Evolutionary conservation across 2,329 filamentous ascomycete genomes (phyloP).

Genomic region (Stachybotrys elegans): DNA sequence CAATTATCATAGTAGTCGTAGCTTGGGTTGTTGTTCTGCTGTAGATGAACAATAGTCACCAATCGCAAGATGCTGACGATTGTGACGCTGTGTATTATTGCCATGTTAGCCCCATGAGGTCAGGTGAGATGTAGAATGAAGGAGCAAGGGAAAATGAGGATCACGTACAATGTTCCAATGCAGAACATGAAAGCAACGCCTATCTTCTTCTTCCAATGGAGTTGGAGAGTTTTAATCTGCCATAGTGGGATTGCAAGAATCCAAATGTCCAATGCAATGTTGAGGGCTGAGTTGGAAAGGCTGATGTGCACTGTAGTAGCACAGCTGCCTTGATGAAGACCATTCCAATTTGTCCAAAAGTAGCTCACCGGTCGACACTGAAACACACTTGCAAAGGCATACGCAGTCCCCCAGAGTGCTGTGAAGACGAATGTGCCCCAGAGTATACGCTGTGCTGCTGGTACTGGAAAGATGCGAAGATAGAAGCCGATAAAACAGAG

Average conservation of each 20-base stretch:
- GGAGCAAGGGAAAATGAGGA: no score
- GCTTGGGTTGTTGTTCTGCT: slow-evolving; percentile 13
- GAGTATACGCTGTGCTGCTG: slow-evolving; percentile 20
- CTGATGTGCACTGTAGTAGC: slow-evolving; percentile 29
- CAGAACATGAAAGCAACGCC: slow-evolving; percentile 33
- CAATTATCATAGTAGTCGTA: slow-evolving; percentile 16
- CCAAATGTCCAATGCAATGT: slow-evolving; percentile 32
- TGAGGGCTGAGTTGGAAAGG: slow-evolving; percentile 32
- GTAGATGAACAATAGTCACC: slow-evolving; percentile 13
- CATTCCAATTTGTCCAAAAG: slow-evolving; percentile 35
- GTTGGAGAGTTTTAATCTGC: slow-evolving; percentile 23
- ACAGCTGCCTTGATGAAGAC: slow-evolving; percentile 28
- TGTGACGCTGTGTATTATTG: slow-evolving; percentile 12
- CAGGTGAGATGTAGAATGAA: neutral
- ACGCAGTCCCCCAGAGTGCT: slow-evolving; percentile 19
- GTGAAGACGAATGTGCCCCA: slow-evolving; percentile 25
- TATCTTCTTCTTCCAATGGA: slow-evolving; percentile 31
- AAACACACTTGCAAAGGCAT: slow-evolving; percentile 24
- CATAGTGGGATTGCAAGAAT: slow-evolving; percentile 33
- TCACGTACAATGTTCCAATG: slow-evolving; percentile 30
- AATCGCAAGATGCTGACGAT: slow-evolving; percentile 17
- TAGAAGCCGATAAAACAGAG: slow-evolving; percentile 35
- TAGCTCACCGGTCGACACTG: slow-evolving; percentile 31
- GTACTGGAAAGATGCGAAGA: slow-evolving; percentile 31
- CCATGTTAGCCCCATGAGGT: slow-evolving; percentile 1